Evolutionary conservation across 2,329 filamentous ascomycete genomes (phyloP).

Genomic region (Sarocladium oryzae): DNA sequence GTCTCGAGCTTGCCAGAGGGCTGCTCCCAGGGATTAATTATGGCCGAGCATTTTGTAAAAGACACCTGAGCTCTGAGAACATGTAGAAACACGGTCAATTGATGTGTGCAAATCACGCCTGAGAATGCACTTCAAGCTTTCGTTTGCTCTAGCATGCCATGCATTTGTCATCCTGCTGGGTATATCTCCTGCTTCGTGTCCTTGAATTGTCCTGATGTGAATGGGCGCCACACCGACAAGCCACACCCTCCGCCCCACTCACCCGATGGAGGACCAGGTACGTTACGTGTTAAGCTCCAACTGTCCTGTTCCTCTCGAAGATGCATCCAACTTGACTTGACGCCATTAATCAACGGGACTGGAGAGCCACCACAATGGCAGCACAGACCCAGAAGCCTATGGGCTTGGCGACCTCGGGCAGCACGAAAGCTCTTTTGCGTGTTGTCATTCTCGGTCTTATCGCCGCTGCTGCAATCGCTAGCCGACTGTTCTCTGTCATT

Average conservation of each 20-base stretch:
- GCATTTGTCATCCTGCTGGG: no score
- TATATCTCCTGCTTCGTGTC: no score
- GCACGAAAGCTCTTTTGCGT: slow-evolving; percentile 76
- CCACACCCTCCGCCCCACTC: slow-evolving; percentile 9
- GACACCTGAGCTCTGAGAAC: no score
- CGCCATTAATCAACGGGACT: slow-evolving; percentile 11
- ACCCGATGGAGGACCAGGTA: neutral
- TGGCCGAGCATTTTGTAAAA: no score
- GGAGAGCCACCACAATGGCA: slow-evolving; percentile 37
- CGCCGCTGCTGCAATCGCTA: slow-evolving; percentile 83
- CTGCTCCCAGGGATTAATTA: no score
- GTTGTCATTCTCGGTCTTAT: slow-evolving; percentile 88
- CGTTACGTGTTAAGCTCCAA: slow-evolving; percentile 8
- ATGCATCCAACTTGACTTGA: slow-evolving; percentile 13
- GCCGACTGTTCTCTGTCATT: slow-evolving; percentile 96
- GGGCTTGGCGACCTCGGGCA: slow-evolving; percentile 73
- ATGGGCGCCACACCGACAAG: slow-evolving; percentile 10
- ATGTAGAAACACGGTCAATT: no score
- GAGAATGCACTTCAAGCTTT: no score
- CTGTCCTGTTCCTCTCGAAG: slow-evolving; percentile 13
- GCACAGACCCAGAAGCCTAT: slow-evolving; percentile 44
- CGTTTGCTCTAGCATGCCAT: no score
- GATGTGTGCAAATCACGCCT: no score
- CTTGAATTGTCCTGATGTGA: no score
- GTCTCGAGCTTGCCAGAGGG: no score